Evolutionary conservation across 2,329 filamentous ascomycete genomes (phyloP), one percentile per base, ranked within the genome.

Genomic region (Fusarium tanahbumbuense): DNA sequence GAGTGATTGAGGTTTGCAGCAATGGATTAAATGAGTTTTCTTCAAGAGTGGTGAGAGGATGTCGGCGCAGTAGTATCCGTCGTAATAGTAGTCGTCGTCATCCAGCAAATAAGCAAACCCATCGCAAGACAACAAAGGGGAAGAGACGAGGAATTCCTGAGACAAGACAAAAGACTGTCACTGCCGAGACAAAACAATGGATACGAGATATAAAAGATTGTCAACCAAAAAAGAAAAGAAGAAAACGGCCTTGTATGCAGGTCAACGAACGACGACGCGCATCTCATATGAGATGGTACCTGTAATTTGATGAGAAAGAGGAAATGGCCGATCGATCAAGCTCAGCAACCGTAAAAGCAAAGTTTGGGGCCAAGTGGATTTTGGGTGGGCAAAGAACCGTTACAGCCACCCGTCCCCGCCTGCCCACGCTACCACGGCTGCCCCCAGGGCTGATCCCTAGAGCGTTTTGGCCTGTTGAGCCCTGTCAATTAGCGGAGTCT

Each of bases 61-160:
- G 63, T 45, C 27, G 32, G 23, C 37, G 37, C 27, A 53, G 48
- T 56, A 60, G 34, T 45, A 63, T 60, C 61, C 59, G 71, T 73
- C 69, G 71, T 73, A 52, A 23, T 52, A 53, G 34, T 46, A 61
- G 61, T 64, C 61, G 72, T 74, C 69, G 72, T 73, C 59, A 74
- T 67, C 67, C 50, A 69, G 55, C 56, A 69, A 68, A 50, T 59
- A 63, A 59, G 54, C 62, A 70, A 50, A 64, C 61, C 45, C 62
- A 67, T 67, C 22, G 42, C 56, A 59, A 57, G 61, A 54, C 52
- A 63, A 56, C 42, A 60, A 61, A 45, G 23, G 28, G 48, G 40
- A 57, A 58, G n/a, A 59, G 28, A 44, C 60, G 48, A 52, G 64
- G 30, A 64, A 53, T 40, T 32, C 48, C 42, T 61, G 49, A 66